phyloP scores from a whole-genome alignment of 495 filamentous ascomycete species.

The Chaetomium tenue region DNA sequence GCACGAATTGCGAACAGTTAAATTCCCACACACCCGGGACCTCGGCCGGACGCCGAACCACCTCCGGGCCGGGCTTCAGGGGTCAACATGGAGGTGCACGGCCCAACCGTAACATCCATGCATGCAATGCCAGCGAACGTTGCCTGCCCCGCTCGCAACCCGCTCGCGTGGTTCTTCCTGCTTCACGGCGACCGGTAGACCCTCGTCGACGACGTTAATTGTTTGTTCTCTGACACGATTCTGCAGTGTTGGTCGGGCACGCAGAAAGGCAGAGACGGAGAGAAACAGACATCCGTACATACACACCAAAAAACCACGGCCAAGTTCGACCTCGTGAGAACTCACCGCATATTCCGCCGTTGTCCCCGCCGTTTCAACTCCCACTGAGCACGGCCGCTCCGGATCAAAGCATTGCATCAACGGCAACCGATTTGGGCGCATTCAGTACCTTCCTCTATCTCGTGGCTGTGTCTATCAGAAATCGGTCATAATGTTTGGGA shows the following conservation, averaged over 20 bases:
- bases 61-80: constrained; percentile 9
- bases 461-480: background rate
- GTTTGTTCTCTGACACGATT: background rate
- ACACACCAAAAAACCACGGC: background rate
- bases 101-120: constrained; percentile 16
- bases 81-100: constrained; percentile 12
- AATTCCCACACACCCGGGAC: background rate
- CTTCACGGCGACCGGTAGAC: background rate
- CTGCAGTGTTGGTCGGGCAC: background rate
- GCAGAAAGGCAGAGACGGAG: background rate
- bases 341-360: background rate
- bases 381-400: constrained; percentile 1
- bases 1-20: background rate
- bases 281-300: too few relatives aligned
- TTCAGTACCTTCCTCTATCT: background rate
- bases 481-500: constrained; percentile 36
- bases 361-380: background rate
- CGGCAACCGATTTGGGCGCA: background rate
- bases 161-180: background rate
- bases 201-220: background rate
- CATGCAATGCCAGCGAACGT: constrained; percentile 25
- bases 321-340: background rate
- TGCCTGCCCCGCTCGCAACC: constrained; percentile 10
- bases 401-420: background rate
- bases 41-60: background rate